Percentiles rank a stretch among this genome's conserved stretches.
Conservation (phyloP, 805 yeast genomes). For the Cyberlindnera petersonii region DNA sequence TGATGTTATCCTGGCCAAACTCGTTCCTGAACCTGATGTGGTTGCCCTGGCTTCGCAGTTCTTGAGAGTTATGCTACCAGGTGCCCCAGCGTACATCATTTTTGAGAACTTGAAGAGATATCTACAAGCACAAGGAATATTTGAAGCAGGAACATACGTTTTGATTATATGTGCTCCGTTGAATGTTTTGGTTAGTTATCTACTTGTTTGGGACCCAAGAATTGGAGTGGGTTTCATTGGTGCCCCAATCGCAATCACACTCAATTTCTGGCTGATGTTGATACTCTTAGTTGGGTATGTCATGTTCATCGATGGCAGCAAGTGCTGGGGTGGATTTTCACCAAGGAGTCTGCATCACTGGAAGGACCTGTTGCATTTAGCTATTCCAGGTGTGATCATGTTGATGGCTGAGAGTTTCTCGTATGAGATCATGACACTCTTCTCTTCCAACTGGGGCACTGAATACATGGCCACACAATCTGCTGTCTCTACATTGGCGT, state of each 20-base stretch:
- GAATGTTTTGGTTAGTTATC: slow-evolving; percentile 56
- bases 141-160: slow-evolving; percentile 77
- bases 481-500: slow-evolving; percentile 61
- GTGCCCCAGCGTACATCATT: slow-evolving; percentile 73
- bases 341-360: slow-evolving; percentile 38
- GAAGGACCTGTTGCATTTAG: slow-evolving; percentile 54
- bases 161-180: slow-evolving; percentile 62
- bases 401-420: slow-evolving; percentile 76
- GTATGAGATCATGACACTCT: slow-evolving; percentile 66
- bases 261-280: slow-evolving; percentile 64
- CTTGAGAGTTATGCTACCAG: slow-evolving; percentile 54
- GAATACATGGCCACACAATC: slow-evolving; percentile 70
- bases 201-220: slow-evolving; percentile 57
- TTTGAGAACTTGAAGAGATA: slow-evolving; percentile 82
- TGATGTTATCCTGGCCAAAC: slow-evolving; percentile 34
- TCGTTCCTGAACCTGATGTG: slow-evolving; percentile 54
- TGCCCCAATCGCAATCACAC: slow-evolving; percentile 67
- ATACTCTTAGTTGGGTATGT: slow-evolving; percentile 51
- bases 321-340: slow-evolving; percentile 35
- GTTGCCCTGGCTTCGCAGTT: slow-evolving; percentile 54
- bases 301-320: slow-evolving; percentile 36
- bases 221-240: slow-evolving; percentile 70
- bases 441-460: slow-evolving; percentile 69
- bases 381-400: slow-evolving; percentile 74
- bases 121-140: slow-evolving; percentile 82